Evolutionary conservation across 805 yeast species (phyloP), one percentile per base, ranked within the genome.

Genomic region (Candida andamanensis): DNA sequence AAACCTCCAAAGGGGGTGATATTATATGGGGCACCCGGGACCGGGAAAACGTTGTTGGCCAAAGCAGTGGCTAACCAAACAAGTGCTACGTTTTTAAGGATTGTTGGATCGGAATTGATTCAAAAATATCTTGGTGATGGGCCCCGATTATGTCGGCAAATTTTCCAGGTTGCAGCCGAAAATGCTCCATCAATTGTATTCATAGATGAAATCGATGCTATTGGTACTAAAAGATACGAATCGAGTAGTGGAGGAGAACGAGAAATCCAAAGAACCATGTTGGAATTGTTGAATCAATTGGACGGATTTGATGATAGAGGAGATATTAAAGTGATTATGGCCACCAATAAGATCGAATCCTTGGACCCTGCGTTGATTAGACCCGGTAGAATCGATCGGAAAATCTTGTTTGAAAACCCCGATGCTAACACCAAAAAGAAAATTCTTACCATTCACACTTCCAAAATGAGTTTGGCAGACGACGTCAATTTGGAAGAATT

Each of bases 41-140:
- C 97, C 3, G 97, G 97, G 49, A 90, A 90, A 59, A 90, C 97
- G 1, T 67, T 90, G 37, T 70, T 90, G 46, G 97, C 97, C 10
- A 90, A 89, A 59, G 98, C 98, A 0, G 98, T 92, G 29, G 98
- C 98, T 3, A 90, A 92, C 60, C 97, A 92, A 54, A 92, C 98
- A 1, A 80, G 92, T 41, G 97, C 97, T 2, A 87, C 97, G 3
- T 92, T 92, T 49, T 69, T 92, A 54, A 78, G 98, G 59, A 87
- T 92, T 58, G 97, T 90, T 18, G 98, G 98, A 15, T 85, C 96
- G 1, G 98, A 92, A 61, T 75, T 92, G 52, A 89, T 92, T 54
- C 98, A 92, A 57, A 92, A 92, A 58, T 92, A 92, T 54, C 69
- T 94, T 18, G 98, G 98, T 56, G 98, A 92, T 58, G 98, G 98